Percentiles rank a stretch among this genome's conserved stretches.
phyloP scores from a whole-genome alignment of 768 basidiomycete genomes.

The Rhodotorula graminis region DNA sequence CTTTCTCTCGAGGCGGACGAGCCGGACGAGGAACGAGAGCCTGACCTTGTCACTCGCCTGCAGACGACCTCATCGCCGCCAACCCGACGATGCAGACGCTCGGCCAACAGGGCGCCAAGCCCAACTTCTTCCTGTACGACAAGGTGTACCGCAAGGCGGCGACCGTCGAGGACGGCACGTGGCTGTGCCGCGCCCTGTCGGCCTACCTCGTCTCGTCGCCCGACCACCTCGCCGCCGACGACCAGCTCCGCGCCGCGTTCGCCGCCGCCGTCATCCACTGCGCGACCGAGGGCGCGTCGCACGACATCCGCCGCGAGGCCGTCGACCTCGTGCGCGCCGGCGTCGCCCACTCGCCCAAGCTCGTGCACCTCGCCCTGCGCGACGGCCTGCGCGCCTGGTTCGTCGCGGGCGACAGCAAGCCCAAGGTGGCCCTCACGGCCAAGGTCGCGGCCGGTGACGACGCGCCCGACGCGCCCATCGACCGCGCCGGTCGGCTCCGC shows the following conservation, averaged over 20 bases:
- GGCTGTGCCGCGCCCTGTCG: constrained; percentile 68
- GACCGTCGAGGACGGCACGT: constrained; percentile 60
- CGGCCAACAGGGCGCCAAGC: constrained; percentile 55
- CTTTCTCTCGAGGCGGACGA: no score
- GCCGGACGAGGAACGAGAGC: no score
- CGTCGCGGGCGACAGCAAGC: constrained; percentile 18
- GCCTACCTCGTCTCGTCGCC: constrained; percentile 50
- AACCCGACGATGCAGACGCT: constrained; percentile 45
- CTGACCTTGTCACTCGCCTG: no score
- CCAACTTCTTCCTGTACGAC: constrained; percentile 81
- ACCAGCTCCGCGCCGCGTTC: constrained; percentile 56
- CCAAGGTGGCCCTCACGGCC: constrained; percentile 37
- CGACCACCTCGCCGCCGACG: constrained; percentile 50
- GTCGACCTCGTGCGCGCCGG: constrained; percentile 51
- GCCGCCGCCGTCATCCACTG: constrained; percentile 68
- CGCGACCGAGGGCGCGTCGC: constrained; percentile 58
- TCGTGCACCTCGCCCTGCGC: constrained; percentile 56
- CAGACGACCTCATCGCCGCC: constrained; percentile 36
- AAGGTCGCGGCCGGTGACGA: constrained; percentile 47
- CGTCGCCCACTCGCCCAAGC: constrained; percentile 51
- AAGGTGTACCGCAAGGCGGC: constrained; percentile 73
- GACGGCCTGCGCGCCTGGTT: constrained; percentile 54
- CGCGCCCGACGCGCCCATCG: constrained; percentile 47
- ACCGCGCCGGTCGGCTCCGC: constrained; percentile 49
- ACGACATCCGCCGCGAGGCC: constrained; percentile 56